phyloP scores from a whole-genome alignment of 495 filamentous ascomycete species.

The Tuber borchii region DNA sequence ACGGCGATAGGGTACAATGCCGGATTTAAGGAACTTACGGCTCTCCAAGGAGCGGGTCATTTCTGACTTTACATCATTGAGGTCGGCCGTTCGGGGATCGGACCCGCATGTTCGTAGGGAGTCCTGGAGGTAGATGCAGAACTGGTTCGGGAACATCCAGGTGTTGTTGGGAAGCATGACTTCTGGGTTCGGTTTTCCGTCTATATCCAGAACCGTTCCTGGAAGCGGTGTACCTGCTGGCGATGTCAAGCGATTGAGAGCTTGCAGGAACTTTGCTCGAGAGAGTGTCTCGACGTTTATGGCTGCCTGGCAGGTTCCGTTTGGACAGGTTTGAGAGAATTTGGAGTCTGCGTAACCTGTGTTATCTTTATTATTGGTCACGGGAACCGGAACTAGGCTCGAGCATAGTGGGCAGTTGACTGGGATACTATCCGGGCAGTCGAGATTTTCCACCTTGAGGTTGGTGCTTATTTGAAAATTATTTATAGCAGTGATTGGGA shows the following conservation, averaged over 20 bases:
- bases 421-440: background rate
- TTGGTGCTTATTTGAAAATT: background rate
- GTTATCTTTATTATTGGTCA: background rate
- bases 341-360: background rate
- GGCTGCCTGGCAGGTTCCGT: background rate
- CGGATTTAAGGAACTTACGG: background rate
- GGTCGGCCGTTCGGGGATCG: background rate
- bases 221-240: background rate
- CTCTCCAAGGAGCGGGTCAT: background rate
- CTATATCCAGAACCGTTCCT: background rate
- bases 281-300: background rate
- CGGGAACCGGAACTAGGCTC: background rate
- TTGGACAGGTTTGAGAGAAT: background rate
- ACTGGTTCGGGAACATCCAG: background rate
- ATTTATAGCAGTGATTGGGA: background rate
- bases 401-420: background rate
- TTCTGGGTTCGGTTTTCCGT: slow-evolving; percentile 15
- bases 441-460: background rate
- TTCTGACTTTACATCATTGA: background rate
- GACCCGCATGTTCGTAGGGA: background rate
- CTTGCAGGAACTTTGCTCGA: background rate
- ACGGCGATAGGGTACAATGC: background rate
- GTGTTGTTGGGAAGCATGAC: background rate
- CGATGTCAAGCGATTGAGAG: background rate
- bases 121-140: background rate